Base-by-base conservation (phyloP, 768 basidiomycete genomes). In the Guyanaporus albipodus region DNA sequence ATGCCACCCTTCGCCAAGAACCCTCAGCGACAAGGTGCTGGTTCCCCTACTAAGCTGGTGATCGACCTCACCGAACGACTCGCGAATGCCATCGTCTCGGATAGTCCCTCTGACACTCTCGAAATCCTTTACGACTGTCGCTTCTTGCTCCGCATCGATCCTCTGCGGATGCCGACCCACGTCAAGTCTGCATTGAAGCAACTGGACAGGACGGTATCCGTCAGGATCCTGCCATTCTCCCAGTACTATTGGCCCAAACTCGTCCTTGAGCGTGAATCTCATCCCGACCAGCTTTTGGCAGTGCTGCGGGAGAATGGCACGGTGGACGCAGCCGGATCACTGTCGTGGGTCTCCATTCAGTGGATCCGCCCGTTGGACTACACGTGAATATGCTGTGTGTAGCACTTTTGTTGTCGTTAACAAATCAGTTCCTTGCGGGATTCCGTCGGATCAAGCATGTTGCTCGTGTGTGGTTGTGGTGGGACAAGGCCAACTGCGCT, bases 91-190 rank as follows among this genome's bases (percentile, higher is more conserved):
- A 11, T 54, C 27, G 27, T 49, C 57, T 59, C 53, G 49, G 21
- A 41, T 15, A 1, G 4, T 10, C 40, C 52, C 8, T 0, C 53
- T 4, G 17, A 46, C 3, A 32, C 55, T 8, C 31, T 73, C 12
- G 66, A 75, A 19, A 39, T 82, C 11, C 65, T 88, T 23, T 87
- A 78, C 58, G 87, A 90, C 60, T 71, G 72, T 53, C 80, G 87
- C 6, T 90, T 85, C 61, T 55, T 79, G 4, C 40, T 89, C 34
- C 58, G 55, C 17, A 70, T 87, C 53, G 49, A 76, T 46, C 55
- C 78, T 12, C 53, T 55, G 27, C 67, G 55, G 33, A 70, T 82
- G 18, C 80, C 82, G 2, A 18, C 44, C 2, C 37, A 61, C 8
- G 28, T 84, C 4, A 47, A 55, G n/a, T 43, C 49, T 17, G 55